Evolutionary conservation across 2,329 filamentous ascomycete species (phyloP), one percentile per base, ranked within the genome.

Genomic region (Ampelomyces quisqualis): DNA sequence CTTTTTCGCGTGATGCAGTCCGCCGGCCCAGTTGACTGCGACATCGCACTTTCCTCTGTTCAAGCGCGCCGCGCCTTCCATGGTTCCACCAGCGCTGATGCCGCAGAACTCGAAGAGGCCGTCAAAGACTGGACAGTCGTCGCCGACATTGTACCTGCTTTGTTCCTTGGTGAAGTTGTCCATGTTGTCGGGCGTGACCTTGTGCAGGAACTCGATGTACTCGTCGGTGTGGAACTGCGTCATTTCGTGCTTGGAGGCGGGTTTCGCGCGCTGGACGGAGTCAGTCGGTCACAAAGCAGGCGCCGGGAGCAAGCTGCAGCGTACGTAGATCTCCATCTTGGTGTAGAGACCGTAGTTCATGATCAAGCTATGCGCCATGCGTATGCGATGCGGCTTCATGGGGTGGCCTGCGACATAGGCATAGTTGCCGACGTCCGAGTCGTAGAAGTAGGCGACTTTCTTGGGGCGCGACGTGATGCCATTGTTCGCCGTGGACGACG

Each of bases 111-210:
- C 82, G 49, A 85, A 86, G 11, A 86, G 71, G 11, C 82, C 82
- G 53, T 86, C 82, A 47, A 86, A 86, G 0, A 86, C 82, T 1
- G 82, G 82, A 54, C 74, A 77, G 46, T 77, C 74, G 42, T 76
- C 82, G 38, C 82, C 82, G 40, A 85, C 81, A 46, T 85, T 85
- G 70, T 84, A 76, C 71, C 76, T 81, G 80, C 88, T 85, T 68
- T 97, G 90, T 68, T 98, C 93, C 58, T 90, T 87, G 56, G 85
- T 80, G 64, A 89, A 97, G 52, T 80, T 81, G 57, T 98, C 94
- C 88, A 97, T 97, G 67, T 98, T 98, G 73, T 98, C 93, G 1
- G 93, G 94, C 0, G 93, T 97, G 40, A 98, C 93, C 59, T 94
- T 95, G 48, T 81, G 80, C 29, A 86, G 73, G 61, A 86, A 86